These are phyloP conservation scores for Amanita exitialis DNA, from an alignment of 768 basidiomycete genomes.

Conservation along the genomic window DNA sequence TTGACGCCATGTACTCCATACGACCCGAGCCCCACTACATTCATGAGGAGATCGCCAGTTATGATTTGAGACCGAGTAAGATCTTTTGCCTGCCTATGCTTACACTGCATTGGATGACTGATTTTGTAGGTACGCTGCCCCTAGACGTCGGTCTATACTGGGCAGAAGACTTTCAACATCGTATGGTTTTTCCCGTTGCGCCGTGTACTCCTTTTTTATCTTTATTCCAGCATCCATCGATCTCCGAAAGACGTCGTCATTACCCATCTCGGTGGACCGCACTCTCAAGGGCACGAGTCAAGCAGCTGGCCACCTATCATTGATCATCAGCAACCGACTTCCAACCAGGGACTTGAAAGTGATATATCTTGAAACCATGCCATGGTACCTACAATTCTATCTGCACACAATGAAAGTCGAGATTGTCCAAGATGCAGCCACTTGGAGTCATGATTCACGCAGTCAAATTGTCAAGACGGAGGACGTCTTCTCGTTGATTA, in stretches of 20 bases:
- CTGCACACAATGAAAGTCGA: slow-evolving; percentile 66
- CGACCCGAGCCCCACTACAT: slow-evolving; percentile 38
- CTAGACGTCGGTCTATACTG: slow-evolving; percentile 51
- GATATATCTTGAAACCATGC: slow-evolving; percentile 85
- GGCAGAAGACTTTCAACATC: slow-evolving; percentile 50
- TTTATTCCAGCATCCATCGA: not conserved
- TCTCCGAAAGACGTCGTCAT: not conserved
- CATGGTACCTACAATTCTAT: slow-evolving; percentile 86
- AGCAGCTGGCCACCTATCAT: slow-evolving; percentile 60
- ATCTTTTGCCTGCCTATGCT: slow-evolving; percentile 8
- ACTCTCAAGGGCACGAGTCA: slow-evolving; percentile 69
- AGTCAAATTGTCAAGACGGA: slow-evolving; percentile 10
- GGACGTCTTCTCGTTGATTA: slow-evolving; percentile 51
- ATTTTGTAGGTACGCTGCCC: slow-evolving; percentile 26
- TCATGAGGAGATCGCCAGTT: slow-evolving; percentile 29
- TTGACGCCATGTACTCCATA: slow-evolving; percentile 30
- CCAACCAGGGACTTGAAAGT: slow-evolving; percentile 29
- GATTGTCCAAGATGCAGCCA: slow-evolving; percentile 16
- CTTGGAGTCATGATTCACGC: not conserved
- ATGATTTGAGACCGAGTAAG: slow-evolving; percentile 37
- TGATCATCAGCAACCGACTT: slow-evolving; percentile 56
- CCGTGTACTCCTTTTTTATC: not conserved
- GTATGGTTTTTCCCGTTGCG: slow-evolving; percentile 26
- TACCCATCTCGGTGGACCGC: slow-evolving; percentile 52
- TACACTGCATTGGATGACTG: slow-evolving; percentile 3